Conservation (phyloP, 2,329 filamentous ascomycete species). For the Fusarium falciforme region DNA sequence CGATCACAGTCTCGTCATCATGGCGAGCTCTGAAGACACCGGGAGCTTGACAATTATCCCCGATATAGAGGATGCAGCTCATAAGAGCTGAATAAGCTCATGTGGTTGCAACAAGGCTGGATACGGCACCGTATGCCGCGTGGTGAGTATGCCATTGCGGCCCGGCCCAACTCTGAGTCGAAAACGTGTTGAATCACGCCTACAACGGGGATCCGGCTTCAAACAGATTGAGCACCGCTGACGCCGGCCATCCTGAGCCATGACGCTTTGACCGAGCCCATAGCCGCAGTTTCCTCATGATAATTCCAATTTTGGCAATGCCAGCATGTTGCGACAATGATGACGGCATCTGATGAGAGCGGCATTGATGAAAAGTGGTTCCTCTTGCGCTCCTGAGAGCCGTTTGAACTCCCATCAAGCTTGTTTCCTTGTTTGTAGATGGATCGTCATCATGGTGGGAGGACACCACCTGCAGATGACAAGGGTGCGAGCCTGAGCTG, state of each 20-base stretch:
- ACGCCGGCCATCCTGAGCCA: background rate
- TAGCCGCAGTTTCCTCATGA: background rate
- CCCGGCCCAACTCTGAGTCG: constrained; percentile 4
- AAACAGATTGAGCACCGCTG: background rate
- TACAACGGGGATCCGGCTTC: background rate
- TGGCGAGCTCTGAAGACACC: background rate
- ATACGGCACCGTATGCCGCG: background rate
- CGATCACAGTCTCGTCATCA: constrained; percentile 27
- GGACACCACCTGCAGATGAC: constrained; percentile 15
- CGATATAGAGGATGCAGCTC: constrained; percentile 35
- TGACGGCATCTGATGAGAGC: constrained; percentile 32
- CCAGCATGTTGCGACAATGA: constrained; percentile 19
- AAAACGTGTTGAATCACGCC: constrained; percentile 5
- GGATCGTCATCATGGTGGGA: constrained; percentile 27
- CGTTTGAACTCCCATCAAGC: constrained; percentile 20
- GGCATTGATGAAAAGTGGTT: constrained; percentile 26
- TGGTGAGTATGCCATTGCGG: background rate
- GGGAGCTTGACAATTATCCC: background rate
- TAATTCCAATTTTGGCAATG: background rate
- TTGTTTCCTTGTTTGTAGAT: constrained; percentile 35
- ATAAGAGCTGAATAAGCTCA: background rate
- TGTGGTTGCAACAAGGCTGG: background rate
- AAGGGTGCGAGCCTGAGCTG: constrained; percentile 16
- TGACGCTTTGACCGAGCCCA: constrained; percentile 4
- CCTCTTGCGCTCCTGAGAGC: background rate